A percentile compares a stretch with the other conserved stretches of the same genome.
Evolutionary conservation across 177 flowering plant genomes (phyloP).

Genomic region (Vitis hybrid): DNA sequence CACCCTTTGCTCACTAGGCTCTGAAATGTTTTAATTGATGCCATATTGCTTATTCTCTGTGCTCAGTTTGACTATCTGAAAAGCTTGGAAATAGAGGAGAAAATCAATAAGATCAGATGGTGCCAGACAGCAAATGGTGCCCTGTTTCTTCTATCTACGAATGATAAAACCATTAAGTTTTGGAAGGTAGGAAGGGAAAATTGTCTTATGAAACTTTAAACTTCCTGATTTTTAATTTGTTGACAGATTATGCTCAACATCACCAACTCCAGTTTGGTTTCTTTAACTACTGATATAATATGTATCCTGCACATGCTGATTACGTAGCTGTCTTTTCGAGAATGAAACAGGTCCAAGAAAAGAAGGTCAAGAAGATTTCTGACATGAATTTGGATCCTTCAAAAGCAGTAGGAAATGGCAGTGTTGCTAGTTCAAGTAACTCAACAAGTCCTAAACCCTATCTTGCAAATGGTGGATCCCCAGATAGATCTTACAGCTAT

Average conservation of each 20-base stretch:
- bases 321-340: constrained; percentile 12
- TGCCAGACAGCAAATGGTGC: constrained; percentile 77
- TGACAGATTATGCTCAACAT: neutral
- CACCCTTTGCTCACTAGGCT: neutral
- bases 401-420: constrained; percentile 65
- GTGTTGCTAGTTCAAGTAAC: constrained; percentile 55
- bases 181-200: constrained; percentile 54
- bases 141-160: constrained; percentile 71
- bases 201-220: neutral
- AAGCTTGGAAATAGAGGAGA: constrained; percentile 83
- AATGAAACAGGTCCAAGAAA: constrained; percentile 89
- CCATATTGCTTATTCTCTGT: neutral
- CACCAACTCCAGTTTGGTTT: neutral
- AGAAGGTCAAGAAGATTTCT: constrained; percentile 84
- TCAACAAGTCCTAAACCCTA: constrained; percentile 40
- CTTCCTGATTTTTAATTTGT: neutral
- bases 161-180: constrained; percentile 77
- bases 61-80: constrained; percentile 77
- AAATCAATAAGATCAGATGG: constrained; percentile 81
- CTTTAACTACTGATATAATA: neutral
- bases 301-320: neutral
- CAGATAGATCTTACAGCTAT: constrained; percentile 42
- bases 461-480: constrained; percentile 72
- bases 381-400: constrained; percentile 82
- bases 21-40: neutral